A percentile compares a stretch with the other conserved stretches of the same genome.
These are phyloP conservation scores for Candida sojae DNA, from an alignment of 1,139 yeast species.

Conservation along the genomic window DNA sequence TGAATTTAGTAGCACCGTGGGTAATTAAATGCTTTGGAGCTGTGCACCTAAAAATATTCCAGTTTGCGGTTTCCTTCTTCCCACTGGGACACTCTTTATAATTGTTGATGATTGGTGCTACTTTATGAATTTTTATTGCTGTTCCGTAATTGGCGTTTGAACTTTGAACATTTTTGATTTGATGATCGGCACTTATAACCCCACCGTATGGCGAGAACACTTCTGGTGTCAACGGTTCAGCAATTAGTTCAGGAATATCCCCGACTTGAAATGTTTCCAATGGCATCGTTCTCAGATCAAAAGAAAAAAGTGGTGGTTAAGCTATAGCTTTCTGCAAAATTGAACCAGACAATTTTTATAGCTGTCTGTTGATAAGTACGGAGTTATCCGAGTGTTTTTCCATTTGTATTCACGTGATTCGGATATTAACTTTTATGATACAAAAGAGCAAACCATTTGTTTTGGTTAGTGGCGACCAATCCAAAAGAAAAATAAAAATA, in stretches of 20 bases:
- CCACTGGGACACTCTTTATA: slow-evolving; percentile 51
- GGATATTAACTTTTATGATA: not conserved
- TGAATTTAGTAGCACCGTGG: slow-evolving; percentile 19
- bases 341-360: not conserved
- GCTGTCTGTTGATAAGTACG: not conserved
- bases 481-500: not conserved
- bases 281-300: slow-evolving; percentile 28
- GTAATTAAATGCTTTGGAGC: slow-evolving; percentile 66
- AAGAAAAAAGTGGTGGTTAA: not conserved
- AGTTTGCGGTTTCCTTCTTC: slow-evolving; percentile 56
- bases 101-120: slow-evolving; percentile 64
- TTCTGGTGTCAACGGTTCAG: slow-evolving; percentile 42
- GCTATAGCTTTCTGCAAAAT: not conserved
- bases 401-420: not conserved
- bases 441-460: not conserved
- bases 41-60: slow-evolving; percentile 82
- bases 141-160: slow-evolving; percentile 90
- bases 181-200: slow-evolving; percentile 49
- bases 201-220: slow-evolving; percentile 46
- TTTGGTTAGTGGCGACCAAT: not conserved
- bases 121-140: slow-evolving; percentile 74
- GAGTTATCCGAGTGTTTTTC: slow-evolving; percentile 5
- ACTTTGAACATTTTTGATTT: slow-evolving; percentile 28
- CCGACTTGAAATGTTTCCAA: slow-evolving; percentile 39
- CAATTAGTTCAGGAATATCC: slow-evolving; percentile 28